Evolutionary conservation across 129 eudicot species (phyloP).

Genomic region (Oenanthe sinensis): DNA sequence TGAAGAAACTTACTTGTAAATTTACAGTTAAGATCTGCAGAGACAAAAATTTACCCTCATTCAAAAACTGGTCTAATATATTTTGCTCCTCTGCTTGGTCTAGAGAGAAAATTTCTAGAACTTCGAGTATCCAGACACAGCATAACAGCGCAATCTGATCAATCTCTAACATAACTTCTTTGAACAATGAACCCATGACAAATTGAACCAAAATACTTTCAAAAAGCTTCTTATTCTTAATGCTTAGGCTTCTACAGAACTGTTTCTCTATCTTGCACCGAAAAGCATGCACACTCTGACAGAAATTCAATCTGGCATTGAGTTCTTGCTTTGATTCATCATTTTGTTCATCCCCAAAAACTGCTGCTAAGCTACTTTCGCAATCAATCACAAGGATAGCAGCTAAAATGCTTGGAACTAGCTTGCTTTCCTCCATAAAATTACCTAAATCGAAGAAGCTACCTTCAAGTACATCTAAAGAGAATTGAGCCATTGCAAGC

Average conservation of each 20-base stretch:
- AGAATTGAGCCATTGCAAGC: constrained; percentile 55
- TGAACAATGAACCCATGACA: constrained; percentile 33
- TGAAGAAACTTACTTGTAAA: constrained; percentile 28
- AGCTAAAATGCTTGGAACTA: constrained; percentile 50
- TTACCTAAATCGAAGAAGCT: constrained; percentile 37
- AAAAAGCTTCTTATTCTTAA: constrained; percentile 26
- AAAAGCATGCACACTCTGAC: constrained; percentile 53
- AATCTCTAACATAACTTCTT: constrained; percentile 40
- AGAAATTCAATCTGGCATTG: constrained; percentile 36
- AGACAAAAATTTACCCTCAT: constrained; percentile 54
- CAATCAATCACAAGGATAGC: constrained; percentile 59
- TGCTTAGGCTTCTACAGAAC: constrained; percentile 23
- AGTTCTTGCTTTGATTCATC: constrained; percentile 19
- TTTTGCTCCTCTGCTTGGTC: constrained; percentile 59
- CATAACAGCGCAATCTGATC: constrained; percentile 42
- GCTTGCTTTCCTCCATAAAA: constrained; percentile 29
- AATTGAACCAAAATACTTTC: constrained; percentile 41
- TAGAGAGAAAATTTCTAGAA: constrained; percentile 43
- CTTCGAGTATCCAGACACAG: constrained; percentile 51
- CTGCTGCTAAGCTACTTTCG: constrained; percentile 45
- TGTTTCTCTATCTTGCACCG: constrained; percentile 30
- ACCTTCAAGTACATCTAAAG: constrained; percentile 66
- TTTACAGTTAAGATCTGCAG: constrained; percentile 41
- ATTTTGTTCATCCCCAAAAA: constrained; percentile 23
- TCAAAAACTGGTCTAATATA: constrained; percentile 50